Evolutionary conservation across 805 yeast species (phyloP).

Genomic region (Wickerhamomyces queroliae): DNA sequence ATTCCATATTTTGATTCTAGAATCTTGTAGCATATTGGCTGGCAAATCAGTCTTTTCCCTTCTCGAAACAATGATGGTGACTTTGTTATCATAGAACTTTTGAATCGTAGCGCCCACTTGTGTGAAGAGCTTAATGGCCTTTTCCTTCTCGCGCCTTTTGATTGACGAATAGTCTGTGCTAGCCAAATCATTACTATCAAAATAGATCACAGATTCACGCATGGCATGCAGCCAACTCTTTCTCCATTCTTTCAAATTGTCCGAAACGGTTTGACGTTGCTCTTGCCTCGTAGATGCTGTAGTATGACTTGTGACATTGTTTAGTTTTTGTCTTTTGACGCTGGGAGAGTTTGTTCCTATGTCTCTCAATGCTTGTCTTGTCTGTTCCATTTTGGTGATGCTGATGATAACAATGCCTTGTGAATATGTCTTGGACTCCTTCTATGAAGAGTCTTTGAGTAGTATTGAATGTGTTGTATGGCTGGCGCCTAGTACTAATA

Average conservation of each 20-base stretch:
- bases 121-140: slow-evolving; percentile 24
- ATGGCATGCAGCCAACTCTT: slow-evolving; percentile 53
- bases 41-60: slow-evolving; percentile 39
- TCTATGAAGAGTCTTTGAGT: no score
- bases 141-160: slow-evolving; percentile 25
- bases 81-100: slow-evolving; percentile 49
- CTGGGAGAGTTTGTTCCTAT: slow-evolving; percentile 22
- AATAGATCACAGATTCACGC: slow-evolving; percentile 50
- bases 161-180: slow-evolving; percentile 12
- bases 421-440: no score
- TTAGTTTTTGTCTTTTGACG: slow-evolving; percentile 19
- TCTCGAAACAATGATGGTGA: slow-evolving; percentile 73
- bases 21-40: slow-evolving; percentile 61
- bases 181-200: slow-evolving; percentile 38
- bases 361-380: slow-evolving; percentile 18
- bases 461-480: no score
- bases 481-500: no score
- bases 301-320: slow-evolving; percentile 1
- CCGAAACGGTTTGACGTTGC: slow-evolving; percentile 8
- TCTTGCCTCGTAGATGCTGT: slow-evolving; percentile 5
- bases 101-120: slow-evolving; percentile 50
- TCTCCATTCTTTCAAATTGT: slow-evolving; percentile 48
- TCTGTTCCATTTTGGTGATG: slow-evolving; percentile 10
- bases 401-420: neutral
- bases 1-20: slow-evolving; percentile 82